These are phyloP conservation scores for Umbelopsis sp. DNA, from an alignment of 192 early-diverging fungal genomes.

Conservation along the genomic window DNA sequence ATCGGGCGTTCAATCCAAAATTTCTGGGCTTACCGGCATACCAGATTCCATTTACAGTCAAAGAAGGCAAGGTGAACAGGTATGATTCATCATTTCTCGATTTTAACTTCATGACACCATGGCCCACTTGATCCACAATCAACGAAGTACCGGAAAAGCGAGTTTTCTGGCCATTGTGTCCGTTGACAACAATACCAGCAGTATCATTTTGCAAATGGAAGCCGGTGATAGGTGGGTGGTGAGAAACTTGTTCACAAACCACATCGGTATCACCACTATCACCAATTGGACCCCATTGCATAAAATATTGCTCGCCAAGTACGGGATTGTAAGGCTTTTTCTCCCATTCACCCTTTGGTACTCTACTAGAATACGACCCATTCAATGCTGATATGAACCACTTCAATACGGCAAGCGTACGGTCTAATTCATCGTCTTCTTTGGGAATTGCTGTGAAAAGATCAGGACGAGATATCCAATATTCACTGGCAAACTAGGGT, in stretches of 20 bases:
- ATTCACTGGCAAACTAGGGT: slow-evolving; percentile 41
- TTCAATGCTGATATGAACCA: slow-evolving; percentile 85
- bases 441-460: slow-evolving; percentile 69
- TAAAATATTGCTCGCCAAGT: slow-evolving; percentile 53
- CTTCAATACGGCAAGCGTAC: slow-evolving; percentile 66
- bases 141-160: slow-evolving; percentile 74
- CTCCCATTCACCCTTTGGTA: slow-evolving; percentile 72
- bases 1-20: too few relatives aligned
- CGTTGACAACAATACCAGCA: slow-evolving; percentile 24
- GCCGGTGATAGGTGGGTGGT: slow-evolving; percentile 52
- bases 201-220: slow-evolving; percentile 56
- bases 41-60: slow-evolving; percentile 76
- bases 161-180: slow-evolving; percentile 49
- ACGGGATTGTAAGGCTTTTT: slow-evolving; percentile 61
- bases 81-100: slow-evolving; percentile 56
- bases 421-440: slow-evolving; percentile 57
- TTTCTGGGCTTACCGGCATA: slow-evolving; percentile 31
- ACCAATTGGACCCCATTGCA: slow-evolving; percentile 54
- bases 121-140: slow-evolving; percentile 74
- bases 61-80: slow-evolving; percentile 68
- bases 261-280: slow-evolving; percentile 51
- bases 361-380: slow-evolving; percentile 72
- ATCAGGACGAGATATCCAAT: slow-evolving; percentile 64
- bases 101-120: slow-evolving; percentile 56
- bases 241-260: slow-evolving; percentile 51